phyloP scores from a whole-genome alignment of 441 rosid species.

The Jatropha podagrica region DNA sequence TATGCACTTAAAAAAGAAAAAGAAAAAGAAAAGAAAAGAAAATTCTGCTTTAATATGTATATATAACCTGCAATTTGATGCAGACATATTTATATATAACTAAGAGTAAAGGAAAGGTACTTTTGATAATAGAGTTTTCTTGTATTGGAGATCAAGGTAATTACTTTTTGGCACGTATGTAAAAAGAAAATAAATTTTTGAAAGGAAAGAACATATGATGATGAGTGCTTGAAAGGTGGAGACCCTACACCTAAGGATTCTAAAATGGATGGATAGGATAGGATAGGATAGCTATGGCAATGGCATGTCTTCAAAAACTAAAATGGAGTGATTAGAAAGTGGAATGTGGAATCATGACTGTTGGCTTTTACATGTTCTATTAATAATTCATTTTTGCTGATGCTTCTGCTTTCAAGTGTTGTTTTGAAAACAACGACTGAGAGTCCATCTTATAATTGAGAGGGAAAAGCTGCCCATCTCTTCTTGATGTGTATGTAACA shows the following conservation, averaged over 20 bases:
- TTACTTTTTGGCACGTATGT: constrained; percentile 2
- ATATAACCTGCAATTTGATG: background rate
- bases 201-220: background rate
- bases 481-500: constrained; percentile 17
- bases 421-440: constrained; percentile 18
- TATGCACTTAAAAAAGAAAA: background rate
- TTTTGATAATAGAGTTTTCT: constrained; percentile 3
- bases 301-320: background rate
- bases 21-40: background rate
- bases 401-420: constrained; percentile 20
- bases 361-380: background rate
- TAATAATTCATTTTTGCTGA: constrained; percentile 3
- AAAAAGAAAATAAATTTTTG: background rate
- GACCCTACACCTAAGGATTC: constrained; percentile 2
- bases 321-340: constrained; percentile 8
- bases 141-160: constrained; percentile 14
- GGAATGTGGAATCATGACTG: background rate
- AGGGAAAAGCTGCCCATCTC: constrained; percentile 10
- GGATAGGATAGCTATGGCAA: background rate
- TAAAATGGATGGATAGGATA: background rate
- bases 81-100: background rate
- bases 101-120: background rate
- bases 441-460: background rate
- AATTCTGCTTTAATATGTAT: background rate
- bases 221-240: background rate